Base-by-base conservation (phyloP, 768 basidiomycete genomes). In the Tricholoma sp. region DNA sequence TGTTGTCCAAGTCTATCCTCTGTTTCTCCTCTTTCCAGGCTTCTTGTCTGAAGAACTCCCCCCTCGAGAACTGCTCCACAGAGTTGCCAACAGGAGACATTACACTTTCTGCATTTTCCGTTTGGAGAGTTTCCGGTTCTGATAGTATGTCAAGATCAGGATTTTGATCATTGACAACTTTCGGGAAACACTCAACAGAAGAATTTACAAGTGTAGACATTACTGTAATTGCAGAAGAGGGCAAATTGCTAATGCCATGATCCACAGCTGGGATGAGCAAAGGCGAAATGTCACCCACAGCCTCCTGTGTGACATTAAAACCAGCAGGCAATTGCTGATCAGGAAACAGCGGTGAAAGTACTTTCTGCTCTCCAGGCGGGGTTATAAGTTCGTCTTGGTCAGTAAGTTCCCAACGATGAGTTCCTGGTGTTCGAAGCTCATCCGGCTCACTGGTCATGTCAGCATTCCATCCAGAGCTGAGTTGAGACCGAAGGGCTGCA, bases 21-120 rank as follows among this genome's bases (percentile, higher is more conserved):
- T 69, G 63, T 52, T 60, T 66, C 54, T 76, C 75, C 50, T 72
- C 71, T 3, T 71, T 66, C 50, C 73, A 68, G 11, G 80, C 80
- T 58, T 77, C 64, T 44, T 70, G 62, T 53, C 79, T 66, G 36
- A 78, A 59, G 32, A 61, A 63, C 53, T 78, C 74, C 15, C 74
- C 79, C 49, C 63, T 70, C 8, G 55, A 50, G 34, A 66, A 72
- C 17, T 76, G 66, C 42, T 64, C 62, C 34, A 39, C 64, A 4
- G 73, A 70, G 20, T 70, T 64, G 42, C 61, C 65, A 24, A 24
- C 24, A 2, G 70, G 70, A 1, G 75, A 74, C 18, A 76, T 66
- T 50, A 69, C 57, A 49, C 69, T 72, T 53, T 59, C 41, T 55
- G 55, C 63, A 39, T 57, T 57, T 60, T 64, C 59, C 42, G 61